Conservation (phyloP, 305 asterid species). For the Euphrasia arctica region DNA sequence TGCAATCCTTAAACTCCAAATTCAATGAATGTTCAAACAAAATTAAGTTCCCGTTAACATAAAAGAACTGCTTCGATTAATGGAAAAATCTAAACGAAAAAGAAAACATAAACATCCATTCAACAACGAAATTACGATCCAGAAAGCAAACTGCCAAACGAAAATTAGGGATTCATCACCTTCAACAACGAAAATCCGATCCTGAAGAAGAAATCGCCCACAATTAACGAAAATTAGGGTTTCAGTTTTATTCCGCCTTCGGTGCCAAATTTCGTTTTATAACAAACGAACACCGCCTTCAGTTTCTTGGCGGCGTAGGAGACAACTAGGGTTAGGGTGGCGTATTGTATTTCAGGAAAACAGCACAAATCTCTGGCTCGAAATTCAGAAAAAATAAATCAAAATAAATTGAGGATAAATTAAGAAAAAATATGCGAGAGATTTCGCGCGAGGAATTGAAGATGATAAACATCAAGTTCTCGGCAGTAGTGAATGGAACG, state of each 20-base stretch:
- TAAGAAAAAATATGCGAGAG: not conserved
- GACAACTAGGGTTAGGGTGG: conserved; percentile 28
- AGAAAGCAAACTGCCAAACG: not conserved
- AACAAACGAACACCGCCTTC: conserved; percentile 22
- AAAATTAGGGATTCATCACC: conserved; percentile 10
- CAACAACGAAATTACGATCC: not conserved
- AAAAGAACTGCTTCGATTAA: not conserved
- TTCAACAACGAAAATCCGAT: not conserved
- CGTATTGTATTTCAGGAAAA: not conserved
- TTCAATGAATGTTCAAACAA: not conserved
- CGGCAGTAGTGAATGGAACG: not conserved
- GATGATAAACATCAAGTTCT: not conserved
- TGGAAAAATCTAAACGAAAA: not conserved
- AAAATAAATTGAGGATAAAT: not conserved
- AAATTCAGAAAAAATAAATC: not conserved
- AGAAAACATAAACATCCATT: not conserved
- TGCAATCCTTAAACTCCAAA: not conserved
- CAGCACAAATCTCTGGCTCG: not conserved
- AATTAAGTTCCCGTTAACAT: not conserved
- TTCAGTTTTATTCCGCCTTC: too few relatives aligned
- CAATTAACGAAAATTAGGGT: not conserved
- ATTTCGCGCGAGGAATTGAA: not conserved
- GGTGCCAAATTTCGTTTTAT: not conserved
- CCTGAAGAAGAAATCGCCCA: not conserved
- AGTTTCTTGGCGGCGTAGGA: conserved; percentile 20